Evolutionary conservation across 257 asterid species (phyloP).

Genomic region (Gentiana macrophylla): DNA sequence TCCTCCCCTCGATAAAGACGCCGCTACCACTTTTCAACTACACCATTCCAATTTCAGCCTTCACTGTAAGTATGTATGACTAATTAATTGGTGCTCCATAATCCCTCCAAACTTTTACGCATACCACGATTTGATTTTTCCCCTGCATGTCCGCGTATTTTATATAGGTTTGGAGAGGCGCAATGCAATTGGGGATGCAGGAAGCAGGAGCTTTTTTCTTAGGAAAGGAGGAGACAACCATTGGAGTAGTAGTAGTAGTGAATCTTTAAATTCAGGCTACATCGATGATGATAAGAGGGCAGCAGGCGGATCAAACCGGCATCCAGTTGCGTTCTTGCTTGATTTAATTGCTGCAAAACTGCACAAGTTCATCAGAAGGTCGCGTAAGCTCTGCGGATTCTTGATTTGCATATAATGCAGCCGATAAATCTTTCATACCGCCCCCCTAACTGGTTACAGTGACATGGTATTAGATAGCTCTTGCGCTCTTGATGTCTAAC

Average conservation of each 20-base stretch:
- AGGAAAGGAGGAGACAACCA: constrained; percentile 20
- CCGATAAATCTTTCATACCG: neutral
- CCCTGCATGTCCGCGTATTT: too few species aligned
- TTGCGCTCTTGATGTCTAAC: constrained; percentile 6
- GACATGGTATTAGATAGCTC: constrained; percentile 5
- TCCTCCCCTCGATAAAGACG: constrained; percentile 40
- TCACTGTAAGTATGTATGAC: constrained; percentile 8
- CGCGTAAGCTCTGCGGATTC: constrained; percentile 28
- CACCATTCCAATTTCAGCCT: constrained; percentile 67
- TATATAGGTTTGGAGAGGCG: constrained; percentile 51
- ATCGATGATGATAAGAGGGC: neutral
- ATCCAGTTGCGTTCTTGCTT: constrained; percentile 9
- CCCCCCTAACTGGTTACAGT: neutral
- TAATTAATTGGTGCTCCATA: too few species aligned
- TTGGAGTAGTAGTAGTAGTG: constrained; percentile 7
- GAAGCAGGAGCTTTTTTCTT: constrained; percentile 64
- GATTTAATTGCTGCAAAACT: constrained; percentile 14
- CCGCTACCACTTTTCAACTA: constrained; percentile 35
- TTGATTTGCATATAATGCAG: constrained; percentile 37
- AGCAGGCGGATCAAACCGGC: constrained; percentile 2
- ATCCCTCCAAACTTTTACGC: too few species aligned
- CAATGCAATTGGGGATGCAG: constrained; percentile 53
- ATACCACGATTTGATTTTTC: neutral
- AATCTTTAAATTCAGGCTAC: constrained; percentile 9
- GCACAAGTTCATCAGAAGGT: constrained; percentile 27